Conservation (phyloP, 345 rosid genomes). For the Aethionema arabicum region DNA sequence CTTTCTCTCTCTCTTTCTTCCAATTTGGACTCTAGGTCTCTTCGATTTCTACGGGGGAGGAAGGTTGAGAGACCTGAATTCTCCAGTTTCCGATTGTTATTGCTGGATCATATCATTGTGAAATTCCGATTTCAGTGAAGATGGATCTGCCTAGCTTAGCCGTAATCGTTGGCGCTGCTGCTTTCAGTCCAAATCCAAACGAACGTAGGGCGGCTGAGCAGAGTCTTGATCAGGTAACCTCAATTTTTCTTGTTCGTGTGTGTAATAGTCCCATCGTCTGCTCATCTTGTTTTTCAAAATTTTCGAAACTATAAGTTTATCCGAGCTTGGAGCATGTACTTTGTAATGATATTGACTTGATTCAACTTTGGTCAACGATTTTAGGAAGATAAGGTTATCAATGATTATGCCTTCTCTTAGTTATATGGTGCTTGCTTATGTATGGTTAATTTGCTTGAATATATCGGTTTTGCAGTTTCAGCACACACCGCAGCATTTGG, state of each 20-base stretch:
- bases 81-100: not conserved
- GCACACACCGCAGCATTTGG: conserved; percentile 84
- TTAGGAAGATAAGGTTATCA: not conserved
- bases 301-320: not conserved
- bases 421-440: not conserved
- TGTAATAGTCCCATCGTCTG: not conserved
- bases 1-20: conserved; percentile 4
- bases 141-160: conserved; percentile 91
- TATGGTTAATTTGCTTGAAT: not conserved
- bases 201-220: conserved; percentile 94
- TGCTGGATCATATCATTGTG: not conserved
- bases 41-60: conserved; percentile 35
- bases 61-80: conserved; percentile 14
- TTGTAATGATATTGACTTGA: conserved; percentile 17
- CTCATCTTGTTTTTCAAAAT: not conserved
- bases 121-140: conserved; percentile 4
- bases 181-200: conserved; percentile 78
- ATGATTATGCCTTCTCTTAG: not conserved
- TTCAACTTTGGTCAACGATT: conserved; percentile 21
- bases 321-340: not conserved
- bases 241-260: not conserved
- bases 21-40: conserved; percentile 31
- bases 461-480: conserved; percentile 56
- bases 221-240: conserved; percentile 74
- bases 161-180: conserved; percentile 62